phyloP scores from a whole-genome alignment of 208 protist genomes.

The Trypanosoma cruzi region DNA sequence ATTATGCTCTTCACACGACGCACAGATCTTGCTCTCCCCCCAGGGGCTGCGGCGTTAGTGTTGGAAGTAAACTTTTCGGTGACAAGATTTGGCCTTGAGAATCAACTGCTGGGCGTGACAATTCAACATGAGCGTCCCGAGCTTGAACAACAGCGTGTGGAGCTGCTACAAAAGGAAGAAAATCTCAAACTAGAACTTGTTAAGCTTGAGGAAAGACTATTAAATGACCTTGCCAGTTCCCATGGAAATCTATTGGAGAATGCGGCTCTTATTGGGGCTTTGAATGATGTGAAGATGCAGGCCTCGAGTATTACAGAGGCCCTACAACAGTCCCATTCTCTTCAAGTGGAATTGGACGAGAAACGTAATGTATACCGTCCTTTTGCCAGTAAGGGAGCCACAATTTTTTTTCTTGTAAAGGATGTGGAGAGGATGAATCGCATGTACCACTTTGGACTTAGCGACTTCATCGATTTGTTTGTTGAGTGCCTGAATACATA shows the following conservation, averaged over 20 bases:
- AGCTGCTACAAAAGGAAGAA: constrained; percentile 96
- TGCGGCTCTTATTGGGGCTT: constrained; percentile 88
- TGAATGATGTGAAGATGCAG: constrained; percentile 96
- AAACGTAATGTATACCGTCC: constrained; percentile 95
- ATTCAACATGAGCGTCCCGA: constrained; percentile 97
- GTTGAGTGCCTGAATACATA: constrained; percentile 53
- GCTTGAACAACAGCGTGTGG: constrained; percentile 94
- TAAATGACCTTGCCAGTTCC: constrained; percentile 93
- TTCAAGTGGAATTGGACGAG: constrained; percentile 93
- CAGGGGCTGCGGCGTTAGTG: constrained; percentile 90
- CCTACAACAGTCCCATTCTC: constrained; percentile 79
- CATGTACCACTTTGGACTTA: constrained; percentile 97
- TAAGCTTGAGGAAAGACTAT: constrained; percentile 92
- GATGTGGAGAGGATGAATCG: constrained; percentile 92
- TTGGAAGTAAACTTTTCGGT: constrained; percentile 97
- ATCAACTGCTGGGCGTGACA: constrained; percentile 95
- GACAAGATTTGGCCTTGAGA: constrained; percentile 95
- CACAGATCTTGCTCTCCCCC: constrained; percentile 87
- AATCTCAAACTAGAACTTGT: constrained; percentile 93
- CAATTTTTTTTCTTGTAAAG: constrained; percentile 95
- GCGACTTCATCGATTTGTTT: constrained; percentile 91
- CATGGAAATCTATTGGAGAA: constrained; percentile 96
- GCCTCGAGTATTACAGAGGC: constrained; percentile 80
- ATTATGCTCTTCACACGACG: constrained; percentile 95
- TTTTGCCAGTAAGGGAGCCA: constrained; percentile 85